A percentile compares a stretch with the other conserved stretches of the same genome.
Conservation (phyloP, 2,329 filamentous ascomycete species). For the Phaeosphaeriaceae sp. region DNA sequence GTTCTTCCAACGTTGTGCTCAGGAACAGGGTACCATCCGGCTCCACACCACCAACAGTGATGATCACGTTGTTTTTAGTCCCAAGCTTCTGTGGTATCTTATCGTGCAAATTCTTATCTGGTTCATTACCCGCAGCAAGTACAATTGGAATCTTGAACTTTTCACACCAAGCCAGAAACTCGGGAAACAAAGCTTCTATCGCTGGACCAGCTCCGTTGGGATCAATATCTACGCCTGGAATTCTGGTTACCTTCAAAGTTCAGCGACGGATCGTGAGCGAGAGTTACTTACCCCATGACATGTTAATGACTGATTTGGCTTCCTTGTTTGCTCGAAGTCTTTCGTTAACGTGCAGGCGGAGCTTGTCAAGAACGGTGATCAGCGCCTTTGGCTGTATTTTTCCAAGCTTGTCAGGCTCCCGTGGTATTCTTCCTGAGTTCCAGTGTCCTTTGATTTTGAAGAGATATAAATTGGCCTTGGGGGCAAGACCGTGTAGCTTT, state of each 20-base stretch:
- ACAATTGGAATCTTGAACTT: not conserved
- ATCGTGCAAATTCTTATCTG: not conserved
- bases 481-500: conserved; percentile 1
- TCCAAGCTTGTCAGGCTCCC: not conserved
- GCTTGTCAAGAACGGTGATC: not conserved
- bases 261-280: no score
- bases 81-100: not conserved
- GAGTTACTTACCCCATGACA: conserved; percentile 13
- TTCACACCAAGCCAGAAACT: not conserved
- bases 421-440: not conserved
- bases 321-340: not conserved
- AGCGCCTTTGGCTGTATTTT: not conserved
- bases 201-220: not conserved
- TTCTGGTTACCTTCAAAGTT: not conserved
- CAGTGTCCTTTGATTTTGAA: not conserved
- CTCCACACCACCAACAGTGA: not conserved
- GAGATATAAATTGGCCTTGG: conserved; percentile 7
- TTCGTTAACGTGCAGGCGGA: not conserved
- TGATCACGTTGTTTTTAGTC: not conserved
- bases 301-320: conserved; percentile 15
- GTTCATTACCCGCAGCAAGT: not conserved
- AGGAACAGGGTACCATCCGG: not conserved
- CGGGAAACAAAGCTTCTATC: not conserved
- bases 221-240: not conserved
- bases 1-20: not conserved